Evolutionary conservation across 2,329 filamentous ascomycete species (phyloP), one percentile per base, ranked within the genome.

Genomic region (Apiospora koreana): DNA sequence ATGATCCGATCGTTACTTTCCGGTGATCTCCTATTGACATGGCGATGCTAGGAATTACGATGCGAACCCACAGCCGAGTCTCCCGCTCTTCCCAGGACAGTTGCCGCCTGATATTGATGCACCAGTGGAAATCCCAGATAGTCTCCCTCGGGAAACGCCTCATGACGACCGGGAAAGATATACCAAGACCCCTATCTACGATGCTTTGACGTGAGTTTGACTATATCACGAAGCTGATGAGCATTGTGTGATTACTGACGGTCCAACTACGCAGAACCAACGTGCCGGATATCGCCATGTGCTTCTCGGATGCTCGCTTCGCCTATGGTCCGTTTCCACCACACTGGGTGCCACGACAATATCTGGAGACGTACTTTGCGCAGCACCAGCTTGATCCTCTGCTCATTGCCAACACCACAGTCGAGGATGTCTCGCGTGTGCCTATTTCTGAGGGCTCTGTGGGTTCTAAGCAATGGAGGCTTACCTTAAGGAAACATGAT

Each of bases 311-410:
- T 70, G 65, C 78, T 0, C 80, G 80, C 0, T 89, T 89, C 72
- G 79, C 87, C 0, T 88, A 88, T 69, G 87, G 86, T 0, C 86
- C 87, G 0, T 89, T 89, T 73, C 84, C 83, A 16, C 87, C 87
- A 0, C 87, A 89, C 73, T 82, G 85, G 71, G 78, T 89, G 0
- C 84, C 88, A 0, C 83, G 84, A 2, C 86, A 88, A 73, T 89
- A 89, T 69, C 81, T 90, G 2, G 84, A 88, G 69, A 84, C 83
- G 42, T 89, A 89, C 72, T 87, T 89, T 72, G 84, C 87, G 0
- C 70, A 76, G 0, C 86, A 89, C 71, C 78, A 81, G 54, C 82
- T 81, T 0, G 87, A 89, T 71, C 68, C 73, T 0, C 77, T 84
- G 2, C 76, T 90, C 0, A 81, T 80, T 0, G 78, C 89, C 16